Conservation (phyloP, 2,329 filamentous ascomycete species). For the Calonectria multiphialidica region DNA sequence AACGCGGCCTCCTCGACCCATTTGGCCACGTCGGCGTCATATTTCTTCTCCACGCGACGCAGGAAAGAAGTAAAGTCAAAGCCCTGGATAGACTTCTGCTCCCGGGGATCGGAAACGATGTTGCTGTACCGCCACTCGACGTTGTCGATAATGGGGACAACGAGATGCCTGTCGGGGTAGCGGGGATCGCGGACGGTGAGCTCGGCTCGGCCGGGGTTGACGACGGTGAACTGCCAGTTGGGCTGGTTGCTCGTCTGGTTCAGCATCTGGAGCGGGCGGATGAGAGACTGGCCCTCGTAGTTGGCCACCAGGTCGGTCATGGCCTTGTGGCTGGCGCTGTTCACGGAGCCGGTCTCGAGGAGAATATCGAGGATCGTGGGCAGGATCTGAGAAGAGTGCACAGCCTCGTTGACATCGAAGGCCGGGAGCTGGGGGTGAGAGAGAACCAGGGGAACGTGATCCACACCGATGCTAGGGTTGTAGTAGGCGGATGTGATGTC, state of each 20-base stretch:
- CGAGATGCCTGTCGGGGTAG: conserved; percentile 39
- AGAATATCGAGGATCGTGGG: not conserved
- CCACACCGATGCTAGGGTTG: not conserved
- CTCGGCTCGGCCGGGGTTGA: conserved; percentile 43
- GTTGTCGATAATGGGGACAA: conserved; percentile 41
- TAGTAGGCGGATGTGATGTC: not conserved
- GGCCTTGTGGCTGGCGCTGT: not conserved
- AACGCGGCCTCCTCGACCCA: conserved; percentile 41
- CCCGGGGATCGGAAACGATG: conserved; percentile 27
- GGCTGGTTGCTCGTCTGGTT: not conserved
- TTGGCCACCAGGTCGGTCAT: not conserved
- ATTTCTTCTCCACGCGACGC: not conserved
- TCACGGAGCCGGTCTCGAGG: not conserved
- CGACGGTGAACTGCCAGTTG: conserved; percentile 37
- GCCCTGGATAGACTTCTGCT: not conserved
- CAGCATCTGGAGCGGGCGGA: not conserved
- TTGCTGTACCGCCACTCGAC: conserved; percentile 44
- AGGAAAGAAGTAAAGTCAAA: not conserved
- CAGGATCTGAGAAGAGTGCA: not conserved
- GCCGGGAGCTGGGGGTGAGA: not conserved
- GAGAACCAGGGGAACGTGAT: not conserved
- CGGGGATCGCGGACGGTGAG: conserved; percentile 41
- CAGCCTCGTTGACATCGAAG: not conserved
- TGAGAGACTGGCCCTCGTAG: not conserved
- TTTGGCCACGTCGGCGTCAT: not conserved